These are phyloP conservation scores for Peniophora sp. DNA, from an alignment of 1,284 basidiomycete genomes.

Conservation along the genomic window DNA sequence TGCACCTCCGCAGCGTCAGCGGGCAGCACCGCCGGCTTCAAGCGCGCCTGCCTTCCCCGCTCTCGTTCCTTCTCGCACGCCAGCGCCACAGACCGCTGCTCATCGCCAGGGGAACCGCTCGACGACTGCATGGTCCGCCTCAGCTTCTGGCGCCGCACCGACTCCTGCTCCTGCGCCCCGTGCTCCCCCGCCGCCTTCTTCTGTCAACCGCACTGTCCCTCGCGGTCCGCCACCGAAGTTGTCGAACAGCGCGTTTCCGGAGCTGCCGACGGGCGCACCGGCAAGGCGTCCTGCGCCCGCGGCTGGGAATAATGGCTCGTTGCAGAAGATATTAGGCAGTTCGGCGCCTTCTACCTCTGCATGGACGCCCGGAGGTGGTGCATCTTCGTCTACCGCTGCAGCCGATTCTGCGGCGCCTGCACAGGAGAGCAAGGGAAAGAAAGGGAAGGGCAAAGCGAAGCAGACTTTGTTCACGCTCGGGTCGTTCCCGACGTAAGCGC, in stretches of 20 bases:
- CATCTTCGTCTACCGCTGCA: slow-evolving; percentile 10
- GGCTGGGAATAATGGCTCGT: slow-evolving; percentile 58
- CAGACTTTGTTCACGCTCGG: slow-evolving; percentile 73
- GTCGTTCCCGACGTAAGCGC: slow-evolving; percentile 42
- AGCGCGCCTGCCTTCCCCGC: slow-evolving; percentile 9
- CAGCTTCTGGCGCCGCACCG: slow-evolving; percentile 11
- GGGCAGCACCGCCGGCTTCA: slow-evolving; percentile 38
- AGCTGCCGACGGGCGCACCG: slow-evolving; percentile 41
- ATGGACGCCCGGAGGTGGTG: slow-evolving; percentile 33
- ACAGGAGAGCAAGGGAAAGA: slow-evolving; percentile 46
- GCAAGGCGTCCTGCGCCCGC: slow-evolving; percentile 37
- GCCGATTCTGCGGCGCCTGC: slow-evolving; percentile 9
- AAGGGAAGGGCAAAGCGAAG: slow-evolving; percentile 78
- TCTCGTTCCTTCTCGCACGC: neutral
- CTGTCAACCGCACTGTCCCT: slow-evolving; percentile 18
- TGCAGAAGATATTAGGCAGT: slow-evolving; percentile 64
- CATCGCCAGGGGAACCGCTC: slow-evolving; percentile 29
- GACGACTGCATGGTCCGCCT: slow-evolving; percentile 48
- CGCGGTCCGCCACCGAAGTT: slow-evolving; percentile 33
- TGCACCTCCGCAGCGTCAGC: slow-evolving; percentile 15
- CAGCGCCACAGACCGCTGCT: slow-evolving; percentile 29
- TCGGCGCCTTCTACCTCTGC: slow-evolving; percentile 37
- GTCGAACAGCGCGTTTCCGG: slow-evolving; percentile 62
- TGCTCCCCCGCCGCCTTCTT: slow-evolving; percentile 13
- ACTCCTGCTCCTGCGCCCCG: slow-evolving; percentile 11